Evolutionary conservation across 2,329 filamentous ascomycete species (phyloP).

Genomic region (Aspergillus sp.): DNA sequence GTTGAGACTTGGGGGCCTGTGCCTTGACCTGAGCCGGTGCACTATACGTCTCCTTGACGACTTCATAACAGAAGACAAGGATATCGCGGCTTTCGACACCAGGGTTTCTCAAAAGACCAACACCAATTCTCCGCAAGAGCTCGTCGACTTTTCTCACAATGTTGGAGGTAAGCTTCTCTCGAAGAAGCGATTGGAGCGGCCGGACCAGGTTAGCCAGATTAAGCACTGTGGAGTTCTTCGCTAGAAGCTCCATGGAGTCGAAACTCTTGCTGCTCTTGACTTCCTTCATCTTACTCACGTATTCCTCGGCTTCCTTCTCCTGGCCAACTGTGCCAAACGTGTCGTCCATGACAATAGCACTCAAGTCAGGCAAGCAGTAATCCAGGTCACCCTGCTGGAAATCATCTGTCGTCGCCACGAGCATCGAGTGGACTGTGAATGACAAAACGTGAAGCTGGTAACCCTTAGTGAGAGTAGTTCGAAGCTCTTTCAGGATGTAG

Average conservation of each 20-base stretch:
- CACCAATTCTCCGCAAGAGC: constrained; percentile 76
- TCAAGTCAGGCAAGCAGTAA: constrained; percentile 77
- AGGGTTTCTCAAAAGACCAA: constrained; percentile 80
- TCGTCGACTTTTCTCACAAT: constrained; percentile 90
- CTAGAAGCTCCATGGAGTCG: constrained; percentile 92
- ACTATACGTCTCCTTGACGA: constrained; percentile 83
- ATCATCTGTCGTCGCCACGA: constrained; percentile 72
- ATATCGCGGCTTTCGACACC: constrained; percentile 77
- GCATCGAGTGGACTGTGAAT: constrained; percentile 88
- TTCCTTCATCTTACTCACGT: constrained; percentile 93
- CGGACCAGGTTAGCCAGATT: constrained; percentile 73
- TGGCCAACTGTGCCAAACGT: constrained; percentile 90
- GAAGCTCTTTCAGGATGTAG: constrained; percentile 89
- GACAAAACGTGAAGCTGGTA: constrained; percentile 95
- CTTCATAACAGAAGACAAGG: constrained; percentile 91
- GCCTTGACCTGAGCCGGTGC: constrained; percentile 52
- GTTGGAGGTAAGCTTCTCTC: constrained; percentile 80
- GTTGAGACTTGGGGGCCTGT: constrained; percentile 29
- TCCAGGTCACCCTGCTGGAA: constrained; percentile 83
- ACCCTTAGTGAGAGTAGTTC: constrained; percentile 77
- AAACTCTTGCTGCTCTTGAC: constrained; percentile 98
- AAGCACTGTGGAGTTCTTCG: constrained; percentile 75
- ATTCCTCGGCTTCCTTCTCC: constrained; percentile 96
- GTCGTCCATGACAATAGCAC: constrained; percentile 92
- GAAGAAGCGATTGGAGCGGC: constrained; percentile 75